These are phyloP conservation scores for Diplogelasinospora grovesii DNA, from an alignment of 495 filamentous ascomycete genomes.

Conservation along the genomic window DNA sequence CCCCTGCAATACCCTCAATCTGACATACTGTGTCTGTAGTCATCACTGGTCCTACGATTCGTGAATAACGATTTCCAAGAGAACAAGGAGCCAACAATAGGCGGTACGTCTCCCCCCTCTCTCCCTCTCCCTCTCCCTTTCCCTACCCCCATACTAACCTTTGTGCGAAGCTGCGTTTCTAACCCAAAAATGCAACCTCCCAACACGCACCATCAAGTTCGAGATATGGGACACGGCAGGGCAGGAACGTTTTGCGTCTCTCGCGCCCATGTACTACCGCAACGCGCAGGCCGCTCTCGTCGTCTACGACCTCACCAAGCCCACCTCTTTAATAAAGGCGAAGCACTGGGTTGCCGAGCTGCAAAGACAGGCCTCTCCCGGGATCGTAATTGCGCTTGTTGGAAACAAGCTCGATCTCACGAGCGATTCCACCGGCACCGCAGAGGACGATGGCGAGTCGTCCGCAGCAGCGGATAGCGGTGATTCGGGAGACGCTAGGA, in stretches of 20 bases:
- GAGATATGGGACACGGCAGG: slow-evolving; percentile 99
- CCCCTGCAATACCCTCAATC: too few species aligned
- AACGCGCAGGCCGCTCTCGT: slow-evolving; percentile 98
- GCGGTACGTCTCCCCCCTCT: slow-evolving; percentile 56
- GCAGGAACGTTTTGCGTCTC: slow-evolving; percentile 93
- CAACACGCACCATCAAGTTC: slow-evolving; percentile 95
- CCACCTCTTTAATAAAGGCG: slow-evolving; percentile 89
- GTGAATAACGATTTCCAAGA: slow-evolving; percentile 99
- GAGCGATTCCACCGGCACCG: slow-evolving; percentile 43
- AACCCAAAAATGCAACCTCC: slow-evolving; percentile 96
- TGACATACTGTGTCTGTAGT: slow-evolving; percentile 62
- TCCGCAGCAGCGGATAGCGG: slow-evolving; percentile 45
- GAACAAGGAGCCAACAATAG: slow-evolving; percentile 99
- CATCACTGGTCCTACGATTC: slow-evolving; percentile 94
- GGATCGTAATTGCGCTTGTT: slow-evolving; percentile 95
- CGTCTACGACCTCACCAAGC: slow-evolving; percentile 97
- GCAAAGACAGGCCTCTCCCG: slow-evolving; percentile 93
- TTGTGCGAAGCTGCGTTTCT: slow-evolving; percentile 87
- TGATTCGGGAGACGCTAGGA: slow-evolving; percentile 76
- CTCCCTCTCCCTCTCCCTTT: background rate
- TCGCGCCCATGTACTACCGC: slow-evolving; percentile 99
- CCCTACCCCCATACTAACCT: slow-evolving; percentile 6
- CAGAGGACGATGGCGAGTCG: slow-evolving; percentile 34
- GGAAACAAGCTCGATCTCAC: slow-evolving; percentile 95
- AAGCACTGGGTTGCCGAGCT: slow-evolving; percentile 99